Conservation (phyloP, 441 rosid genomes). For the Sinapis alba region DNA sequence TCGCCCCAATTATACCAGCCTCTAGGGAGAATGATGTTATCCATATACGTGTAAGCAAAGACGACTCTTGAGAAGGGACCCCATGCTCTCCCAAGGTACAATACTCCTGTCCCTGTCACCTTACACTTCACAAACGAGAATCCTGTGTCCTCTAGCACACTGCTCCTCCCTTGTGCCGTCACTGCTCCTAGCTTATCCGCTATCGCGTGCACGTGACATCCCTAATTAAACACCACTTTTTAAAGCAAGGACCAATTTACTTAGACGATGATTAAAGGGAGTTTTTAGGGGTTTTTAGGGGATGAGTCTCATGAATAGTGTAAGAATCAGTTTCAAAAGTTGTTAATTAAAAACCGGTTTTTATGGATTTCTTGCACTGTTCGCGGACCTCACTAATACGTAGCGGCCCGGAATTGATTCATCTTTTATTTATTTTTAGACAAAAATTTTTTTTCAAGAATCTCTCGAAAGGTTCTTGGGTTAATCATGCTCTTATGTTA, state of each 20-base stretch:
- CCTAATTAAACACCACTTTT: slow-evolving; percentile 41
- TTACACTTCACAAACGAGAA: slow-evolving; percentile 94
- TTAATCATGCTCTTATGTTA: too few species aligned
- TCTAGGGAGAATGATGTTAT: slow-evolving; percentile 86
- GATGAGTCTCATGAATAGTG: too few species aligned
- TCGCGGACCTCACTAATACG: too few species aligned
- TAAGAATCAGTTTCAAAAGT: too few species aligned
- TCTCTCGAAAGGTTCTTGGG: too few species aligned
- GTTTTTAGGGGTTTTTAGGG: too few species aligned
- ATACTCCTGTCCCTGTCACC: slow-evolving; percentile 97
- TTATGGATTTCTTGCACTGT: too few species aligned
- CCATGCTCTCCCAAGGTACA: slow-evolving; percentile 97
- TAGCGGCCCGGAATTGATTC: too few species aligned
- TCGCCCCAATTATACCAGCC: slow-evolving; percentile 99
- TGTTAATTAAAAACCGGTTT: too few species aligned
- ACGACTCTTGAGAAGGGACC: slow-evolving; percentile 98
- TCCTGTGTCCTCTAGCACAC: slow-evolving; percentile 90
- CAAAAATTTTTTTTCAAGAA: too few species aligned
- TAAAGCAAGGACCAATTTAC: slow-evolving; percentile 3
- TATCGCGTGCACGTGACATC: slow-evolving; percentile 92
- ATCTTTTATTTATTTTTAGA: too few species aligned
- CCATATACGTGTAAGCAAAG: slow-evolving; percentile 97
- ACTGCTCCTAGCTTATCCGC: slow-evolving; percentile 71
- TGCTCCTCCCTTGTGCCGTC: slow-evolving; percentile 89
- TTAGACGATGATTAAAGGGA: too few species aligned